phyloP scores from a whole-genome alignment of 164 flowering plant genomes.

The Vitis rupestris region DNA sequence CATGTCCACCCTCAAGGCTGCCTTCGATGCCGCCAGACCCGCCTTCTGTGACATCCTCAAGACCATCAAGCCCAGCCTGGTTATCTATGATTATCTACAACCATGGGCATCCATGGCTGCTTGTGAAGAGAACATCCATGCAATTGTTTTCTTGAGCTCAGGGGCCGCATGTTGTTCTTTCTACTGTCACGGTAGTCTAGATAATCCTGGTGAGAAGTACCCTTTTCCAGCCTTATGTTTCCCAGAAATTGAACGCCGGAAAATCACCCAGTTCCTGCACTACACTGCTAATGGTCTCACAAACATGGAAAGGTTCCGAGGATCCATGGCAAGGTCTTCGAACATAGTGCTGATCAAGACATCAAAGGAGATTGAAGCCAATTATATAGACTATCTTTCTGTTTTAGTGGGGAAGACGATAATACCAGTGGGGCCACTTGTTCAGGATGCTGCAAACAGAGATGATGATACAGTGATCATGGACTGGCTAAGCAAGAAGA shows the following conservation, averaged over 20 bases:
- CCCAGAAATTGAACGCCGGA: constrained; percentile 5
- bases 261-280: background rate
- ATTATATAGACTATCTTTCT: constrained; percentile 28
- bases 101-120: constrained; percentile 32
- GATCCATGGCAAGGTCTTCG: constrained; percentile 11
- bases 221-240: constrained; percentile 19
- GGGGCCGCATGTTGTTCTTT: constrained; percentile 6
- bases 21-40: constrained; percentile 27
- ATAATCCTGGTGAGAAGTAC: constrained; percentile 3
- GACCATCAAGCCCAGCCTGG: constrained; percentile 14
- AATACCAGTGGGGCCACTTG: constrained; percentile 36
- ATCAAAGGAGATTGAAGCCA: constrained; percentile 30
- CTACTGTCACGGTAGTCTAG: background rate
- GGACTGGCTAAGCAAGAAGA: constrained; percentile 32
- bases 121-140: constrained; percentile 12
- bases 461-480: constrained; percentile 3
- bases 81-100: constrained; percentile 15
- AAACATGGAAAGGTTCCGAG: background rate
- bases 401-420: constrained; percentile 13
- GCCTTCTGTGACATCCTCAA: constrained; percentile 25
- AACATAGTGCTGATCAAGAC: constrained; percentile 27
- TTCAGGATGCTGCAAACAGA: constrained; percentile 10
- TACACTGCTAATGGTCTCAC: background rate
- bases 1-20: constrained; percentile 32
- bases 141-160: constrained; percentile 14